These are phyloP conservation scores for Brassica hybrid DNA, from an alignment of 441 rosid genomes.

Conservation along the genomic window DNA sequence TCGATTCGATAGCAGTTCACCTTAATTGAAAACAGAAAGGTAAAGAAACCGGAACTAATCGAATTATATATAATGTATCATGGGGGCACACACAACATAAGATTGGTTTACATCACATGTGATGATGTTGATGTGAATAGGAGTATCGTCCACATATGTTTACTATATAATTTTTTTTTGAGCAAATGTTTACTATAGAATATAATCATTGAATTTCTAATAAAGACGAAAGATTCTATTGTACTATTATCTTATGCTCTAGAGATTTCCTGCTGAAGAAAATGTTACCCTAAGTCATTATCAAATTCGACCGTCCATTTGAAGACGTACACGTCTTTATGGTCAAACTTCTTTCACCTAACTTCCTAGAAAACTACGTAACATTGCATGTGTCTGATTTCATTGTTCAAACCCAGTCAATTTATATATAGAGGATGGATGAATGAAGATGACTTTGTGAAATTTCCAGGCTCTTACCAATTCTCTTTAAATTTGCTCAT, in stretches of 20 bases:
- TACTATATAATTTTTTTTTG: background rate
- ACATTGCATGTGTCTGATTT: constrained; percentile 16
- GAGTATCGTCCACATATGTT: constrained; percentile 6
- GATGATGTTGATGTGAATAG: constrained; percentile 11
- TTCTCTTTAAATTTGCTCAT: constrained; percentile 10
- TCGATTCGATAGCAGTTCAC: background rate
- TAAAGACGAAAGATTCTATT: background rate
- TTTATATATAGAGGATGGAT: constrained; percentile 5
- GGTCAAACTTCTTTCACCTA: constrained; percentile 51
- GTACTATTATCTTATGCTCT: constrained; percentile 20
- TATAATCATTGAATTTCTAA: background rate
- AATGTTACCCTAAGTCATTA: constrained; percentile 38
- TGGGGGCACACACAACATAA: background rate
- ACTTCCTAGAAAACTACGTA: constrained; percentile 41
- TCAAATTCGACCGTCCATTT: constrained; percentile 46
- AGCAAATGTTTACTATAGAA: too few species aligned
- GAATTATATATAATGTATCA: background rate
- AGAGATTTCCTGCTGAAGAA: constrained; percentile 33
- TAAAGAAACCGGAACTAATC: background rate
- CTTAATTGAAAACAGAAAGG: background rate
- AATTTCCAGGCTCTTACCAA: constrained; percentile 21
- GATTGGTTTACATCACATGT: constrained; percentile 7
- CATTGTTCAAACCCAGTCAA: constrained; percentile 1
- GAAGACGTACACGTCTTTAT: constrained; percentile 39
- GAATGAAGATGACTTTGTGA: constrained; percentile 27